Percentiles rank a stretch among this genome's conserved stretches.
Conservation (phyloP, 2,329 filamentous ascomycete species). For the Verticillium albo-atrum region DNA sequence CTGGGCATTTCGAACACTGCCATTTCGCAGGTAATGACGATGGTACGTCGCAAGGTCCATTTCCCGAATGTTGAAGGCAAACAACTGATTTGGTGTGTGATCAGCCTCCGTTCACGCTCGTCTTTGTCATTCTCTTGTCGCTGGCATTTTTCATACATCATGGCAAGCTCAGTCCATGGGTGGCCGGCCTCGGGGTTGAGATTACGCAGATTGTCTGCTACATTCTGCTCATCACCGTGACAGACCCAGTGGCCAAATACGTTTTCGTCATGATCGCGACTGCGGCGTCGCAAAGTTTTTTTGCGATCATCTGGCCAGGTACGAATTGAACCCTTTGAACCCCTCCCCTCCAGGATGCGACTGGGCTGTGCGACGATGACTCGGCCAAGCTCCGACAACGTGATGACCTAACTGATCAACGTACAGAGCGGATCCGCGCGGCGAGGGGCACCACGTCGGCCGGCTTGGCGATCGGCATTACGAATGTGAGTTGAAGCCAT, state of each 20-base stretch:
- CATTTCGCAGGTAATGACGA: constrained; percentile 21
- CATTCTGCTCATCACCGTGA: constrained; percentile 30
- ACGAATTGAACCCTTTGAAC: constrained; percentile 1
- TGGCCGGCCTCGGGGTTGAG: constrained; percentile 21
- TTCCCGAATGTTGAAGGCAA: neutral
- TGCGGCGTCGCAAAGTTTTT: constrained; percentile 30
- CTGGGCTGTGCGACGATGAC: neutral
- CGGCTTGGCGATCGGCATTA: constrained; percentile 30
- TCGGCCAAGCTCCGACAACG: neutral
- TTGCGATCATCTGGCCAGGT: constrained; percentile 32
- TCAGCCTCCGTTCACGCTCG: constrained; percentile 14
- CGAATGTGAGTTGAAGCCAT: constrained; percentile 18
- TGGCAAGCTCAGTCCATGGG: constrained; percentile 16
- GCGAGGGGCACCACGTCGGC: constrained; percentile 32
- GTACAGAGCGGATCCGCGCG: constrained; percentile 28
- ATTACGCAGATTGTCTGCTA: constrained; percentile 30
- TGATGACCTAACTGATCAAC: neutral
- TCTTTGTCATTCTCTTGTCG: constrained; percentile 19
- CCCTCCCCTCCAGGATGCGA: neutral
- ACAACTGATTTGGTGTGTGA: neutral
- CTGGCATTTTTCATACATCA: constrained; percentile 17
- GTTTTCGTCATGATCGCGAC: constrained; percentile 34
- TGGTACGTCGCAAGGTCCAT: constrained; percentile 6
- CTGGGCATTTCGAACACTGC: constrained; percentile 20
- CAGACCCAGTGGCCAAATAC: constrained; percentile 26